These are phyloP conservation scores for Camellia oleifera DNA, from an alignment of 179 eudicot species.

Conservation along the genomic window DNA sequence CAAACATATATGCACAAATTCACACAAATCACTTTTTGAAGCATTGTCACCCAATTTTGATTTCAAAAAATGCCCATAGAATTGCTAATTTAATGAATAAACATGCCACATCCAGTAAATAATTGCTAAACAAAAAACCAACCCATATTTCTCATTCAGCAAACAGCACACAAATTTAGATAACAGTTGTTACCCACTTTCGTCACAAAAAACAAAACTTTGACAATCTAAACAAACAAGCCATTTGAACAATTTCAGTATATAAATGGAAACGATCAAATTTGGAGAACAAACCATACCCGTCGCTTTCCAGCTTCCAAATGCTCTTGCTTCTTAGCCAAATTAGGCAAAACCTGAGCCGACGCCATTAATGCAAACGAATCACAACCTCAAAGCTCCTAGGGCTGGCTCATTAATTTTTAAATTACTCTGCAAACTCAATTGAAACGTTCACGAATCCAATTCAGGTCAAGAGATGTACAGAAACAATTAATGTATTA, in stretches of 20 bases:
- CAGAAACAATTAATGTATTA: background rate
- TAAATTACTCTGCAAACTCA: background rate
- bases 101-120: no score
- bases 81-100: no score
- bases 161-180: no score
- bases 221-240: background rate
- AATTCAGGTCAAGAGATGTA: constrained; percentile 3
- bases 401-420: constrained; percentile 8
- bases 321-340: constrained; percentile 59
- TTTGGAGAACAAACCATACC: constrained; percentile 33
- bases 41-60: no score
- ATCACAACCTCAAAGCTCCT: constrained; percentile 17
- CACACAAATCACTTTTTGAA: background rate
- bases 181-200: background rate
- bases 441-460: background rate
- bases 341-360: constrained; percentile 51
- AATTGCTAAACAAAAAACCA: no score
- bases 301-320: constrained; percentile 80
- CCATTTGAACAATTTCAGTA: background rate
- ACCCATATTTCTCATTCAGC: no score
- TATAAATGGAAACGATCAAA: constrained; percentile 4
- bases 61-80: no score
- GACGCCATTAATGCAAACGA: constrained; percentile 49
- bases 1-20: background rate
- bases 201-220: background rate